Evolutionary conservation across 345 rosid genomes (phyloP).

Genomic region (Kernera saxatilis): DNA sequence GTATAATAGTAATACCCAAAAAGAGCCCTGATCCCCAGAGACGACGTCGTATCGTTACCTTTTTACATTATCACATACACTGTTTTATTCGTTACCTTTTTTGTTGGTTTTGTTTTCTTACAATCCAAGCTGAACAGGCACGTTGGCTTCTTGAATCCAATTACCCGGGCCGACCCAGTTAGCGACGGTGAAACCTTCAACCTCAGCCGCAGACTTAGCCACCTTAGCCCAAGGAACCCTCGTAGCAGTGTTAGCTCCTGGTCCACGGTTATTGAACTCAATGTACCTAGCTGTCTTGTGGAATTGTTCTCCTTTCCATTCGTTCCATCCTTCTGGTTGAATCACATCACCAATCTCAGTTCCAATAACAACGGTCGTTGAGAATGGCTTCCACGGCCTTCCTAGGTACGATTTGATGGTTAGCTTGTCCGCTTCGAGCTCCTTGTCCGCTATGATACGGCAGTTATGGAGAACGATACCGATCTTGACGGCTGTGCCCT

Average conservation of each 20-base stretch:
- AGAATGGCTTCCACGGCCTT: slow-evolving; percentile 59
- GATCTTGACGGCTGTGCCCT: slow-evolving; percentile 18
- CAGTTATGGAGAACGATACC: slow-evolving; percentile 70
- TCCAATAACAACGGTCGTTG: slow-evolving; percentile 60
- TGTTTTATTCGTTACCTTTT: slow-evolving; percentile 14
- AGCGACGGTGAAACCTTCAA: slow-evolving; percentile 37
- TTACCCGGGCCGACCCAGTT: slow-evolving; percentile 33
- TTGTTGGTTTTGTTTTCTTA: not conserved
- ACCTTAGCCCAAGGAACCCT: slow-evolving; percentile 54
- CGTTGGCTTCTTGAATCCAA: slow-evolving; percentile 45
- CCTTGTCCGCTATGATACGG: slow-evolving; percentile 56
- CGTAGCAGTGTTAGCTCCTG: slow-evolving; percentile 38
- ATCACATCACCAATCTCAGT: slow-evolving; percentile 48
- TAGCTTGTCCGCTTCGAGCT: slow-evolving; percentile 33
- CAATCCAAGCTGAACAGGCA: slow-evolving; percentile 30
- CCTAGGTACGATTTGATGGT: slow-evolving; percentile 50
- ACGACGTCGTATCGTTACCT: slow-evolving; percentile 16
- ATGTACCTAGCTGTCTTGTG: slow-evolving; percentile 33
- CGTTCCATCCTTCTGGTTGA: slow-evolving; percentile 50
- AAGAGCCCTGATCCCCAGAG: slow-evolving; percentile 16
- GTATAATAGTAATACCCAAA: not conserved
- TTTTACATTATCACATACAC: slow-evolving; percentile 5
- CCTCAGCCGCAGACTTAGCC: slow-evolving; percentile 35
- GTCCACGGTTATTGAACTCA: slow-evolving; percentile 62
- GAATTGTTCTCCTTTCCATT: slow-evolving; percentile 37